Conservation (phyloP, 1,284 basidiomycete species). For the Ustilago tritici region DNA sequence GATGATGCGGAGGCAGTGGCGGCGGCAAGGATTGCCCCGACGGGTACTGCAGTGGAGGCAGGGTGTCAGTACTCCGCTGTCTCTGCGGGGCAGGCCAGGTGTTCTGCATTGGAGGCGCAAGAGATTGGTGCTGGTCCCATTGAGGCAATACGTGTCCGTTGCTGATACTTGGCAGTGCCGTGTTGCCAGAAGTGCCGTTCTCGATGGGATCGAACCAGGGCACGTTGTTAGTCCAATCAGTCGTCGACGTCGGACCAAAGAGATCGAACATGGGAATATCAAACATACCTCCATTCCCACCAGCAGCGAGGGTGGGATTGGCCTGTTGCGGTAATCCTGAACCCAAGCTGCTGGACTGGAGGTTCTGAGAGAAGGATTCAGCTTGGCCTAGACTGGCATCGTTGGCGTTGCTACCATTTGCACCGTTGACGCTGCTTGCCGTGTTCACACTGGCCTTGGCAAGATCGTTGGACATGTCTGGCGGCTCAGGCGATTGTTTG, state of each 20-base stretch:
- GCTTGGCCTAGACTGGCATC: conserved; percentile 22
- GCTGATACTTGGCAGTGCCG: conserved; percentile 14
- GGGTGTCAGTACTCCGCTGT: conserved; percentile 19
- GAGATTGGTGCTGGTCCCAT: conserved; percentile 12
- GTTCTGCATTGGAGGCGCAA: conserved; percentile 7
- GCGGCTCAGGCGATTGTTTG: conserved; percentile 1
- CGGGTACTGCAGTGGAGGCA: conserved; percentile 29
- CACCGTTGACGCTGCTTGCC: conserved; percentile 9
- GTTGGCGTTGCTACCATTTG: background rate
- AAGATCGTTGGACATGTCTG: background rate
- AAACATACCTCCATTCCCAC: conserved; percentile 42
- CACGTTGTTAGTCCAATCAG: conserved; percentile 48
- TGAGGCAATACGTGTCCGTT: conserved; percentile 16
- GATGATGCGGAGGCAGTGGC: background rate
- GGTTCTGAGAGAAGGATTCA: conserved; percentile 22
- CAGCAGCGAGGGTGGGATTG: conserved; percentile 1
- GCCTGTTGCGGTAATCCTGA: conserved; percentile 23
- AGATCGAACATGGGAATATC: conserved; percentile 48
- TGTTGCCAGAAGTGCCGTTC: background rate
- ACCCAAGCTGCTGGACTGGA: conserved; percentile 22
- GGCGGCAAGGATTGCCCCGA: conserved; percentile 12
- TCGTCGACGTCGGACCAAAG: conserved; percentile 24
- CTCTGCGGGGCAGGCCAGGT: conserved; percentile 22
- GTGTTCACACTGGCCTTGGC: background rate
- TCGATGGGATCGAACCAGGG: conserved; percentile 49